These are phyloP conservation scores for Wallacemonas sp. DNA, from an alignment of 208 protist genomes.

Conservation along the genomic window DNA sequence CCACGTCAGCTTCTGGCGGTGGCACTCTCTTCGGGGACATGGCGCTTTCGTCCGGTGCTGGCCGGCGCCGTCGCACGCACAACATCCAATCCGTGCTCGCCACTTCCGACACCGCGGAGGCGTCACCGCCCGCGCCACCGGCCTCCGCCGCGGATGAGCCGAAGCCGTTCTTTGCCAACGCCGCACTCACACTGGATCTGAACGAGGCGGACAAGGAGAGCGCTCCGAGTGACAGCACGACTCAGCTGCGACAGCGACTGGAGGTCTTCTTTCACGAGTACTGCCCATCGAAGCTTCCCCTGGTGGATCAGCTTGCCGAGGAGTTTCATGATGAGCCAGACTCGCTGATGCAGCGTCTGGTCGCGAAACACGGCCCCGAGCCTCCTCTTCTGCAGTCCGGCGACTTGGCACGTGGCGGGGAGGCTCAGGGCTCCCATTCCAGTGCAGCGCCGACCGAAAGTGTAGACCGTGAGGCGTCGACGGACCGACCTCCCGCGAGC, in stretches of 20 bases:
- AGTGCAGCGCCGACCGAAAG: not conserved
- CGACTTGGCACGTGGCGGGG: constrained; percentile 2
- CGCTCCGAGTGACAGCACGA: too few species aligned
- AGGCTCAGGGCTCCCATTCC: not conserved
- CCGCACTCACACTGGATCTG: not conserved
- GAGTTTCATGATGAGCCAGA: constrained; percentile 34
- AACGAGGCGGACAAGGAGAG: not conserved
- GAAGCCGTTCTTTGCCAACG: constrained; percentile 20
- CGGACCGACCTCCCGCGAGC: constrained; percentile 9
- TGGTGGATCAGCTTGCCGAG: constrained; percentile 37
- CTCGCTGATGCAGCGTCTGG: constrained; percentile 46
- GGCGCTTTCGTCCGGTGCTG: not conserved
- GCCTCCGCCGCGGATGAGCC: not conserved
- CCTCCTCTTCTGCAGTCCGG: constrained; percentile 13
- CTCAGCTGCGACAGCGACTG: constrained; percentile 26
- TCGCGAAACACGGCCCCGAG: constrained; percentile 43
- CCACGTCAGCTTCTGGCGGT: too few species aligned
- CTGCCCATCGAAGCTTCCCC: constrained; percentile 36
- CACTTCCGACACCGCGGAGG: too few species aligned
- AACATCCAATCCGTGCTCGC: too few species aligned
- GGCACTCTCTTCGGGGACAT: constrained; percentile 15
- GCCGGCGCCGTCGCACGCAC: not conserved
- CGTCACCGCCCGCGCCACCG: not conserved
- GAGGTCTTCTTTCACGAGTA: constrained; percentile 49
- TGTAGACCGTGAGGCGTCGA: not conserved